Base-by-base conservation (phyloP, 2,329 filamentous ascomycete species). In the Fonsecaea pedrosoi region DNA sequence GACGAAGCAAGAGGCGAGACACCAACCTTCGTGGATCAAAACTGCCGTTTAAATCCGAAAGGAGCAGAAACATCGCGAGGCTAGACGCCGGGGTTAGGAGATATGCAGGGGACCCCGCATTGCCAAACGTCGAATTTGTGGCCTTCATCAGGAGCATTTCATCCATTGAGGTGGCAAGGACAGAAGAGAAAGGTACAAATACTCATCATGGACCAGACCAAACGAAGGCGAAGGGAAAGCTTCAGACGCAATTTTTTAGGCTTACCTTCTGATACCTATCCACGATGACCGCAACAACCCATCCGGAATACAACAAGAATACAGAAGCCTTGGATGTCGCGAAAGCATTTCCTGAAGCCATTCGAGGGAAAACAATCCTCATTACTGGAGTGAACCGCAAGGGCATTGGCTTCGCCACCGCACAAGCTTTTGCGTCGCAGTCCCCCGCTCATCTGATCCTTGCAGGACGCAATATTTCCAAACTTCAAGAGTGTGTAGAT, bases 381-480 rank as follows among this genome's bases (percentile, higher is more conserved):
- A 77, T 81, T 35, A 82, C 79, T 8, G 79, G 80, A 13, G 75
- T 77, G 15, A 78, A 77, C 32, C 76, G 75, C 9, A 75, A 75
- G 35, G 75, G 74, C 1, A 74, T 83, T 55, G 81, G 80, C 25
- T 75, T 75, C 21, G 67, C 72, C 34, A 78, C 78, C 32, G 77
- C 76, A 13, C 68, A 74, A 18, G 73, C 74, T 13, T 73, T 67
- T 57, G 60, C 80, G 21, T 68, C 73, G 38, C 73, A 77, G 35
- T 67, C 70, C 9, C 79, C 80, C 0, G 69, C 68, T 4, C 67
- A 73, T n/a, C 66, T 82, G n/a, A 79, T 82, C 64, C 74, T 82
- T 13, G 77, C 78, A 40, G 81, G 76, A 1, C 77, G 81, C 42
- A 76, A 75, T 65, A 54, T 61, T 18, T 42, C 68, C 12, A 81